Base-by-base conservation (phyloP, 2,329 filamentous ascomycete species). In the Pseudocercospora fuligena region DNA sequence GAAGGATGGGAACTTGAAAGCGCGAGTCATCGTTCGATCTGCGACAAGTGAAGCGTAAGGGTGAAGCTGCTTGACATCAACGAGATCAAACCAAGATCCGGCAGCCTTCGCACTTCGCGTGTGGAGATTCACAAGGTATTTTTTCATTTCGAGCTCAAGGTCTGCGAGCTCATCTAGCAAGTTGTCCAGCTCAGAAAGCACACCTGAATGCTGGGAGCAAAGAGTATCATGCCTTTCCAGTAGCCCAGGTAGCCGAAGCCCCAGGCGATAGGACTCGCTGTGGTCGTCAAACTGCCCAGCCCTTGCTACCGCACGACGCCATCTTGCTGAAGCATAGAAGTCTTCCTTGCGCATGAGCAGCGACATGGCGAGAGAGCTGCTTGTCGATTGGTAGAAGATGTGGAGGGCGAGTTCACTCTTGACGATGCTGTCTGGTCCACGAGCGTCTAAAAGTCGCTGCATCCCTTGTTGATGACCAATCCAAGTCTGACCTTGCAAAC, bases 1-100 rank as follows among this genome's bases (percentile, higher is more conserved):
- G 53, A 76, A 77, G 43, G 60, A 66, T 2, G 65, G 60, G 54
- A 77, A 77, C 7, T 62, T 57, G 63, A 69, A 73, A 7, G 71
- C 74, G 8, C 70, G 64, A 1, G 65, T 59, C 51, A 77, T 70
- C 8, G 73, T 74, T 27, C 70, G 69, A 60, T 76, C 72, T 27
- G 56, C n/a, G 40, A 71, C 69, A 3, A 72, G 56, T 16, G 51
- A 49, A 21, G 68, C 57, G 58, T 73, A 75, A 0, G 67, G 67
- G 1, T 64, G 47, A 64, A 76, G 75, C 16, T 70, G 62, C 40
- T 73, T 69, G 9, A 76, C 72, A 3, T 64, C 65, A 9, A 60
- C 60, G 4, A 70, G 31, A 19, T 61, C 46, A 64, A 66, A 74
- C 54, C 29, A 66, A 3, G 64, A 62, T 40, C 60, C 60, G 51